phyloP scores from a whole-genome alignment of 140 eudicot genomes.

The Senecio squalidus region DNA sequence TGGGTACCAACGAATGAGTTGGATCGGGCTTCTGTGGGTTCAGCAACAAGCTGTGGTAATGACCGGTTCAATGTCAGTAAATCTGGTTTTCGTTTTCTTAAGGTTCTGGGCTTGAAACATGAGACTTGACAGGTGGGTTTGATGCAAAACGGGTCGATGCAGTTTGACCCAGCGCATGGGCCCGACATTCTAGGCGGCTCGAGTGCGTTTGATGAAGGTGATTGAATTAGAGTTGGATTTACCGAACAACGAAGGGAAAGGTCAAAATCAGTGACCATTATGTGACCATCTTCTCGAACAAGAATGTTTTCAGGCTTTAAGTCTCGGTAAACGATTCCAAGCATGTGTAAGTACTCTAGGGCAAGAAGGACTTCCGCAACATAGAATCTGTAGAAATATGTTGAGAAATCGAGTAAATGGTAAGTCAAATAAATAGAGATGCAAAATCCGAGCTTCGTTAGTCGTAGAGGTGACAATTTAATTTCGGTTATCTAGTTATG shows the following conservation, averaged over 20 bases:
- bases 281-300: slow-evolving; percentile 97
- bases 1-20: slow-evolving; percentile 97
- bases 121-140: slow-evolving; percentile 82
- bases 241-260: slow-evolving; percentile 88
- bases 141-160: slow-evolving; percentile 88
- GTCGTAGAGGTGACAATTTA: no score
- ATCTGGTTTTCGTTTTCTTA: slow-evolving; percentile 42
- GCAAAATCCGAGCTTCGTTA: not conserved
- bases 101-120: slow-evolving; percentile 75
- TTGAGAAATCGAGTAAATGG: not conserved
- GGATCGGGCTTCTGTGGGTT: slow-evolving; percentile 94
- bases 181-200: slow-evolving; percentile 83
- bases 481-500: no score
- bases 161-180: slow-evolving; percentile 76
- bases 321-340: slow-evolving; percentile 89
- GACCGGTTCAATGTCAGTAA: slow-evolving; percentile 33
- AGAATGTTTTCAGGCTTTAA: slow-evolving; percentile 92
- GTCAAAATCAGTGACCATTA: slow-evolving; percentile 96
- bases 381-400: slow-evolving; percentile 57
- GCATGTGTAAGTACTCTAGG: slow-evolving; percentile 93
- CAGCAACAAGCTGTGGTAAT: slow-evolving; percentile 84
- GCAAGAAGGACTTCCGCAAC: slow-evolving; percentile 98
- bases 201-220: slow-evolving; percentile 32
- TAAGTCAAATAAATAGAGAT: not conserved
- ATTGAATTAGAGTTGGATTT: slow-evolving; percentile 63